Evolutionary conservation across 2,329 filamentous ascomycete genomes (phyloP), one percentile per base, ranked within the genome.

Genomic region (Fusarium sp.): DNA sequence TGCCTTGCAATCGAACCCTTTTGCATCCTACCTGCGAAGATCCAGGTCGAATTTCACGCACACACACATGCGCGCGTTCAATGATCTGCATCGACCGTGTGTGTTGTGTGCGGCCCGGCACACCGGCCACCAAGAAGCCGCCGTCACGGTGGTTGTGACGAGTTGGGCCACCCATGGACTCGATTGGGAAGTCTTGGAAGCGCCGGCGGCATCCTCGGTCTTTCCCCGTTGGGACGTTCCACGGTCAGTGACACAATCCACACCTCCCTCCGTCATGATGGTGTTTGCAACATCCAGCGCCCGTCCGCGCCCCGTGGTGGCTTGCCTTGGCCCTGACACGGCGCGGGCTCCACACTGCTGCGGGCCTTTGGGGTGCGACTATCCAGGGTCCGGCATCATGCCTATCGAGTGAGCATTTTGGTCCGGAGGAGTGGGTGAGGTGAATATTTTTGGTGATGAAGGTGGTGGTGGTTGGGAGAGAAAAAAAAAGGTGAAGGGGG

Each of bases 151-250:
- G 58, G 60, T 48, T 48, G 52, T 65, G 69, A 70, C 68, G 45
- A 62, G 50, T 69, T 64, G 57, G 48, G 63, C 24, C 45, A 68
- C 20, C n/a, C 61, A 43, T 56, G 39, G 41, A 57, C 61, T 20
- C 60, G 35, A 31, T 64, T 68, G 27, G 61, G 52, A 65, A 54
- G 41, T 61, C 24, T 58, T 68, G 41, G 61, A 52, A 24, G 20
- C 50, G 58, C 62, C 71, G 71, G 75, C 67, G 71, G 63, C 69
- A 71, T 66, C 67, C 75, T 78, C 76, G 76, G 76, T 66, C 57
- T 73, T 78, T 74, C 76, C 76, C 59, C 43, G 65, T 78, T 77
- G 75, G 76, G 75, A 73, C 24, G 62, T 73, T 70, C 70, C 73
- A 68, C 45, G 24, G 59, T 54, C 64, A 35, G 63, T 70, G 64